These are phyloP conservation scores for Penicillium ucsense DNA, from an alignment of 495 filamentous ascomycete species.

Conservation along the genomic window DNA sequence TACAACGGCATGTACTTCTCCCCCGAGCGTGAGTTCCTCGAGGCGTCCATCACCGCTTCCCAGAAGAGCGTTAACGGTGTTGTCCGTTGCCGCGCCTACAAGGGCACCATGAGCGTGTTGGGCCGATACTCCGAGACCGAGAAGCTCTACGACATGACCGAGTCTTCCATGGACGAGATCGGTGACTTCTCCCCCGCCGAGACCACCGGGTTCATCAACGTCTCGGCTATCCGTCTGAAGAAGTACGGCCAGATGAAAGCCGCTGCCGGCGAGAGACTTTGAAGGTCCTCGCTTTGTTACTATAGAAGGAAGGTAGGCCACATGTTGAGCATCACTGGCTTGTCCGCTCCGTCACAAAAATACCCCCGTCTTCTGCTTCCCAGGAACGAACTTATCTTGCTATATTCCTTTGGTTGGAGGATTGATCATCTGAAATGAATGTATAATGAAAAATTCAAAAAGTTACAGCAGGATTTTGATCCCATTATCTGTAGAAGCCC, in stretches of 20 bases:
- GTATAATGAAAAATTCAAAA: constrained; percentile 18
- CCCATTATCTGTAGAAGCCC: too few relatives aligned
- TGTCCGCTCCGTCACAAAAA: not conserved
- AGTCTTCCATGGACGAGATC: constrained; percentile 82
- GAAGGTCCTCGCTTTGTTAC: constrained; percentile 3
- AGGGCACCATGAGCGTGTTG: constrained; percentile 65
- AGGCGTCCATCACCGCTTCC: constrained; percentile 58
- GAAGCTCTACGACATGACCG: constrained; percentile 76
- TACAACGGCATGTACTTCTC: constrained; percentile 76
- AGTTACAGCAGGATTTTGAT: not conserved
- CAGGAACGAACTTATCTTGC: not conserved
- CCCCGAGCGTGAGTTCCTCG: constrained; percentile 69
- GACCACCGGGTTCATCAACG: constrained; percentile 70
- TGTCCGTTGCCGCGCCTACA: constrained; percentile 66
- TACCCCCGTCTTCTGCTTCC: too few relatives aligned
- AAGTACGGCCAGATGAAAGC: constrained; percentile 72
- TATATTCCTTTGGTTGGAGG: not conserved
- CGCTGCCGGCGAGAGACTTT: constrained; percentile 43
- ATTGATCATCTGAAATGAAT: constrained; percentile 9
- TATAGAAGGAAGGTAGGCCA: constrained; percentile 4
- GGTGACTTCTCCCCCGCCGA: constrained; percentile 68
- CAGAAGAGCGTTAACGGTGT: constrained; percentile 64
- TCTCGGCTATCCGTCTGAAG: constrained; percentile 79
- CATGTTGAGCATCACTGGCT: constrained; percentile 20
- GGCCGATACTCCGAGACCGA: constrained; percentile 66